Evolutionary conservation across 495 filamentous ascomycete species (phyloP), one percentile per base, ranked within the genome.

Genomic region (Penicillium verhagenii): DNA sequence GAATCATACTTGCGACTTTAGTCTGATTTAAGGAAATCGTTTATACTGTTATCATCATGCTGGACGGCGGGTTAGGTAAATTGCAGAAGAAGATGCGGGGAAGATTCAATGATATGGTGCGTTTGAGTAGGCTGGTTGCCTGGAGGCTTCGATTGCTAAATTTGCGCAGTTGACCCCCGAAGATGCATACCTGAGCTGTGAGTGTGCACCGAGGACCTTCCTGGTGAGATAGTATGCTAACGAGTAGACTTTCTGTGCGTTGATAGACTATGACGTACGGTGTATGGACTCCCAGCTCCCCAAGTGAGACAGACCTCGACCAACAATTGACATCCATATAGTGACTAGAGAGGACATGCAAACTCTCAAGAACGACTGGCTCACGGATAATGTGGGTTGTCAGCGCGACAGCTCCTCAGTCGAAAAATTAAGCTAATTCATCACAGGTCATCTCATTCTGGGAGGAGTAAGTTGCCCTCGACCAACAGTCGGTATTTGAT

Each of bases 311-410:
- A 14, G n/a, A n/a, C n/a, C 4, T 29, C 23, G 6, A 31, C 10
- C 11, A 25, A n/a, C 35, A 19, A 44, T 61, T 69, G 23, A 70
- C 59, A n/a, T 46, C 3, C 8, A 46, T 25, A 26, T 56, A 90
- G 88, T 92, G 62, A 92, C 86, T 48, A 79, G 82, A 66, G 90
- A 93, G 64, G 94, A 98, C 70, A 82, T 97, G 56, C 86, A 88
- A 68, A 85, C 86, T 25, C 79, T 98, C 43, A 93, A 89, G 74
- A 77, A 89, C 67, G 95, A 97, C 76, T 98, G 94, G 94, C 77
- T 98, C 45, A 97, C 93, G n/a, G 94, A 98, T 69, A 96, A 96
- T 76, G 92, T 96, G 82, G 52, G 86, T 72, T 46, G 37, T 16
- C 24, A 18, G 9, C 46, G 25, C 16, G 26, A 19, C 28, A 48